A percentile compares a stretch with the other conserved stretches of the same genome.
Conservation (phyloP, 306 rosid genomes). For the Cyclanthera cordifolia region DNA sequence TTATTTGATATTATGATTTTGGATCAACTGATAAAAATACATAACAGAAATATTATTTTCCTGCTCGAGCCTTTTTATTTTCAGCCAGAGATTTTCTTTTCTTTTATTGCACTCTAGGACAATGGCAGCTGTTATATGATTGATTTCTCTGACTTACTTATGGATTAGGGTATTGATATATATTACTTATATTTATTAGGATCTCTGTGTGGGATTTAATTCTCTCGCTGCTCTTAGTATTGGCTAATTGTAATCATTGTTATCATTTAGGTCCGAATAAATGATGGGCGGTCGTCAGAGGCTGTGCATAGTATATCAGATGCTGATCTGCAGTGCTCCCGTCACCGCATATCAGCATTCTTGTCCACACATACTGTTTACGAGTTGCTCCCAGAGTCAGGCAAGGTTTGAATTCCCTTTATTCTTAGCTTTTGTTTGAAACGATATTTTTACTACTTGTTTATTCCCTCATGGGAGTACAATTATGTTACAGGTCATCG, state of each 20-base stretch:
- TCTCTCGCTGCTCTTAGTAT: slow-evolving; percentile 16
- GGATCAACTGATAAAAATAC: neutral
- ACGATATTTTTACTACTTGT: neutral
- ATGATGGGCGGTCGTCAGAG: slow-evolving; percentile 48
- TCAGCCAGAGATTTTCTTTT: neutral
- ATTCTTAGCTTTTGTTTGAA: slow-evolving; percentile 16
- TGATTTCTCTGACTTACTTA: neutral
- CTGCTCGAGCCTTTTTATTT: neutral
- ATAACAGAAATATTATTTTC: neutral
- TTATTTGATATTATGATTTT: neutral
- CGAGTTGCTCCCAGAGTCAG: slow-evolving; percentile 97
- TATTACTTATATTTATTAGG: neutral
- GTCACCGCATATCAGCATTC: slow-evolving; percentile 64
- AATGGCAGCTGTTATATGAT: neutral
- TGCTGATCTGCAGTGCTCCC: slow-evolving; percentile 64
- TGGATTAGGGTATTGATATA: neutral
- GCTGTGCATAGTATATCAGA: slow-evolving; percentile 64
- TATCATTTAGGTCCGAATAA: slow-evolving; percentile 50
- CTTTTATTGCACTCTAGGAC: neutral
- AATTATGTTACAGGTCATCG: slow-evolving; percentile 55
- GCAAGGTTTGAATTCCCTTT: slow-evolving; percentile 83
- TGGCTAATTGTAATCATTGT: slow-evolving; percentile 14
- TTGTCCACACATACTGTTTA: slow-evolving; percentile 63
- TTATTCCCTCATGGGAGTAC: slow-evolving; percentile 14
- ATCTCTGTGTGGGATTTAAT: neutral